A percentile compares a stretch with the other conserved stretches of the same genome.
phyloP scores from a whole-genome alignment of 2,329 filamentous ascomycete genomes.

The Calcarisporium arbuscula region DNA sequence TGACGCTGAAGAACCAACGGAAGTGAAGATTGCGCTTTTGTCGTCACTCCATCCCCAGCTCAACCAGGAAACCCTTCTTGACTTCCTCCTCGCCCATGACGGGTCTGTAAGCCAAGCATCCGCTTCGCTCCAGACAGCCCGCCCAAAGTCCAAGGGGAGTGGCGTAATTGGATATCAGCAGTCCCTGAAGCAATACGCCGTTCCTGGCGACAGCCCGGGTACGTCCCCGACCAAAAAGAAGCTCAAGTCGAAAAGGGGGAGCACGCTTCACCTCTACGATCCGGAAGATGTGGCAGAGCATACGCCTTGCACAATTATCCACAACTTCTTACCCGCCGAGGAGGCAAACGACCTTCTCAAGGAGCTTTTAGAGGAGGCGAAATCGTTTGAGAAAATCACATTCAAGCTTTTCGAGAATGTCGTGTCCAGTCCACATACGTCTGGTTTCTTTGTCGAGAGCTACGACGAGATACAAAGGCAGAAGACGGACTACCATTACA shows the following conservation, averaged over 20 bases:
- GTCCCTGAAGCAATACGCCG: constrained; percentile 51
- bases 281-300: constrained; percentile 73
- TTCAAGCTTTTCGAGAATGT: constrained; percentile 88
- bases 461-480: constrained; percentile 63
- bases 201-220: constrained; percentile 7
- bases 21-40: constrained; percentile 80
- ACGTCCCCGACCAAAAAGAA: constrained; percentile 35
- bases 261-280: constrained; percentile 77
- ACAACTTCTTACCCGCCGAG: constrained; percentile 73
- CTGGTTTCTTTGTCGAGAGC: constrained; percentile 75
- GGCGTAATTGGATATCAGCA: constrained; percentile 50
- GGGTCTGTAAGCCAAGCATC: constrained; percentile 67
- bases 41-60: constrained; percentile 65
- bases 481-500: constrained; percentile 78
- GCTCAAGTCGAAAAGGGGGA: constrained; percentile 65
- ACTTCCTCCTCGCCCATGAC: constrained; percentile 69
- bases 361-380: constrained; percentile 70
- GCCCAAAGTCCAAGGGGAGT: constrained; percentile 24
- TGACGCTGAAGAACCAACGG: constrained; percentile 69
- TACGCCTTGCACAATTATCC: constrained; percentile 86
- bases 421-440: constrained; percentile 78
- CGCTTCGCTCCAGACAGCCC: constrained; percentile 39
- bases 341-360: constrained; percentile 67
- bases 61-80: constrained; percentile 63
- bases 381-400: constrained; percentile 61